These are phyloP conservation scores for Starmerella etchellsii DNA, from an alignment of 805 yeast genomes.

Conservation along the genomic window DNA sequence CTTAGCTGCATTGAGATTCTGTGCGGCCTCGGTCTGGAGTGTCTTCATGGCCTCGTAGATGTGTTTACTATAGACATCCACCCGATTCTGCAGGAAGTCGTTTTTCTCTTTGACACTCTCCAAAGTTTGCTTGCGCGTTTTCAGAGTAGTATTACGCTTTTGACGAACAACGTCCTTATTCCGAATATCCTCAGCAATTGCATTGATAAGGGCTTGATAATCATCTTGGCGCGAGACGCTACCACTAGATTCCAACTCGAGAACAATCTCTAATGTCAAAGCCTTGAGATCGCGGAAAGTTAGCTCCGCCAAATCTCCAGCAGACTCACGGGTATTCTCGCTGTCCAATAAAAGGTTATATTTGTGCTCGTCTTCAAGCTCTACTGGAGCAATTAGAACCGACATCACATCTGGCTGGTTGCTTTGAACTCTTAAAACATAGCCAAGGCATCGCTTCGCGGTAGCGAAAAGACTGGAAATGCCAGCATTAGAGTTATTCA, in stretches of 20 bases:
- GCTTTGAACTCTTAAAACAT: slow-evolving; percentile 70
- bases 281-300: slow-evolving; percentile 68
- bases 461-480: slow-evolving; percentile 20
- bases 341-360: slow-evolving; percentile 18
- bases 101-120: slow-evolving; percentile 36
- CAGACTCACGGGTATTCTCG: slow-evolving; percentile 15
- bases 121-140: slow-evolving; percentile 35
- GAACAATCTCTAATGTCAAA: slow-evolving; percentile 55
- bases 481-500: slow-evolving; percentile 22
- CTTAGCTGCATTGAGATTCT: slow-evolving; percentile 22
- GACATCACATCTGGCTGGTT: slow-evolving; percentile 52
- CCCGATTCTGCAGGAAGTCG: slow-evolving; percentile 31
- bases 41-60: slow-evolving; percentile 41
- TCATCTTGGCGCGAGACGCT: slow-evolving; percentile 51
- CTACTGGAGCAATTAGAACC: slow-evolving; percentile 52
- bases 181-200: slow-evolving; percentile 67
- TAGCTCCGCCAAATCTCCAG: slow-evolving; percentile 21
- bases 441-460: slow-evolving; percentile 68
- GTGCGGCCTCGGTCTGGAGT: slow-evolving; percentile 31
- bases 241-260: slow-evolving; percentile 62
- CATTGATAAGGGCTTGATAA: slow-evolving; percentile 68
- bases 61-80: slow-evolving; percentile 34
- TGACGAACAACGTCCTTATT: slow-evolving; percentile 41
- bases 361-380: slow-evolving; percentile 49
- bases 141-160: slow-evolving; percentile 36